Base-by-base conservation (phyloP, 2,329 filamentous ascomycete species). In the Aspergillus costaricaensis region DNA sequence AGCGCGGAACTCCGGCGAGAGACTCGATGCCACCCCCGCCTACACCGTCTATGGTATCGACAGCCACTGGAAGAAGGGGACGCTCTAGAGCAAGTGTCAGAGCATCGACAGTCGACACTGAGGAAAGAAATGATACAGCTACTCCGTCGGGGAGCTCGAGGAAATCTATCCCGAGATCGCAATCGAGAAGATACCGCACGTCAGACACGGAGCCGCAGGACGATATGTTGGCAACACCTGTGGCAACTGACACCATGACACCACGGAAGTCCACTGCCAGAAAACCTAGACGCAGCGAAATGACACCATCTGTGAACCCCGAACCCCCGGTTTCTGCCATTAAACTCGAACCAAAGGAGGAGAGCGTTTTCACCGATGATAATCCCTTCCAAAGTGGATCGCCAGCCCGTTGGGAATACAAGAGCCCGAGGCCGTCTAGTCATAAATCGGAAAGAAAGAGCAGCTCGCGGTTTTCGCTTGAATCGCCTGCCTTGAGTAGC, bases 381-480 rank as follows among this genome's bases (percentile, higher is more conserved):
- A 98, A 98, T 70, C 93, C 94, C 0, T 98, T 98, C 73, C 94
- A 98, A 74, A 91, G 90, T 72, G 90, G 92, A 43, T 89, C 91
- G 9, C 88, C 91, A 1, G 76, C 83, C 5, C 73, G 79, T n/a
- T 75, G 76, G 1, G 76, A 82, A 27, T 80, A 72, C 80, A 81
- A 27, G 78, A 84, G 21, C 78, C 62, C 69, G 12, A 66, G 70
- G 15, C 44, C 55, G 3, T 30, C 49, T 21, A 50, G 51, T 21
- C 48, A 55, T 25, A 27, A 68, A 67, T 17, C 59, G 76, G 76
- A 84, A 67, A 77, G 85, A 50, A 83, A 81, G 61, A 88, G 85
- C 9, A 65, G 74, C 65, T 65, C 83, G 72, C 54, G 81, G 73
- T 57, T 81, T 72, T 75, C 74, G 25, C 68, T 14, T 69, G 17